phyloP scores from a whole-genome alignment of 495 filamentous ascomycete species.

The Schizothecium vesticola region DNA sequence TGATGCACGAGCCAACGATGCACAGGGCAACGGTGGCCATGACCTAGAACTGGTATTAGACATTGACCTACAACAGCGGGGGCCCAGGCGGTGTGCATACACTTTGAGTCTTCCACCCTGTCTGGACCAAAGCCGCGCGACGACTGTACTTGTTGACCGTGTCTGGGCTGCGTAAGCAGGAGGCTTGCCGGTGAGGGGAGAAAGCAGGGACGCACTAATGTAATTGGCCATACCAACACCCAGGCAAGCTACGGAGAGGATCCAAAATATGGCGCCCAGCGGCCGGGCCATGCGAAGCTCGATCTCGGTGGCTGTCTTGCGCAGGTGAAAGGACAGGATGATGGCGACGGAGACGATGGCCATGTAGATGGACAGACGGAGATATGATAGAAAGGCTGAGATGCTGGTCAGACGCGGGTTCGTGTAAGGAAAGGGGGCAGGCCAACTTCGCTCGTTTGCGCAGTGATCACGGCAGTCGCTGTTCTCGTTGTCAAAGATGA shows the following conservation, averaged over 20 bases:
- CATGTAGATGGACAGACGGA: constrained; percentile 87
- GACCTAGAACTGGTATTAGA: constrained; percentile 28
- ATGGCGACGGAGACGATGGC: constrained; percentile 85
- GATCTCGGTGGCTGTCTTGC: constrained; percentile 57
- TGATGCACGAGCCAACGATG: constrained; percentile 72
- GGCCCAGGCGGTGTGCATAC: constrained; percentile 39
- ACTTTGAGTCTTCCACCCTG: constrained; percentile 85
- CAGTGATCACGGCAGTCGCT: constrained; percentile 86
- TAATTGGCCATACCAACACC: constrained; percentile 79
- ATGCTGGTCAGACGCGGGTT: background rate
- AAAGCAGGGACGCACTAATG: constrained; percentile 41
- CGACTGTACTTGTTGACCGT: constrained; percentile 81
- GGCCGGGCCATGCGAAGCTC: constrained; percentile 77
- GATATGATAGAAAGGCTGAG: constrained; percentile 81
- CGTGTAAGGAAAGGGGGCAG: background rate
- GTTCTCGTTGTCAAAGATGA: constrained; percentile 82
- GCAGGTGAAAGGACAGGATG: constrained; percentile 87
- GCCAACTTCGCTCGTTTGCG: constrained; percentile 68
- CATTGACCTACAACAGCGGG: background rate
- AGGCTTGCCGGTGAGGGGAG: background rate
- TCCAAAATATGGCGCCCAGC: constrained; percentile 84
- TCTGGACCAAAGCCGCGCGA: constrained; percentile 79
- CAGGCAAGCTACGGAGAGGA: constrained; percentile 69
- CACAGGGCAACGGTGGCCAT: constrained; percentile 70
- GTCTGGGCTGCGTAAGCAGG: constrained; percentile 22